phyloP scores from a whole-genome alignment of 2,329 filamentous ascomycete species.

The Rugonectria rugulosa region DNA sequence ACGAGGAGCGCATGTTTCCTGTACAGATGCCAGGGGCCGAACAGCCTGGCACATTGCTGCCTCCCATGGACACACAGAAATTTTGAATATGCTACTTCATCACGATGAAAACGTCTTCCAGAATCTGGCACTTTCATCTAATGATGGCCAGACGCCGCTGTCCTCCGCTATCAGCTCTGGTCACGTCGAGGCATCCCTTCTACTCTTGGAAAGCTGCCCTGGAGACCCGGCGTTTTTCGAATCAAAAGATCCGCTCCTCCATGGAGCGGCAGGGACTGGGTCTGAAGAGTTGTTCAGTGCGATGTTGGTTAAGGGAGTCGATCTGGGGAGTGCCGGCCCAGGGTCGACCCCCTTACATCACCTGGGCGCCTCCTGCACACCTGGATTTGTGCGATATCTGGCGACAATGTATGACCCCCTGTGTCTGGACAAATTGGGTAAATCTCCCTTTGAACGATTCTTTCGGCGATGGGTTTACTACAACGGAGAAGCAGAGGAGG shows the following conservation, averaged over 20 bases:
- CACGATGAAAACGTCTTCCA: background rate
- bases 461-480: background rate
- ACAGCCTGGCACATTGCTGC: background rate
- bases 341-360: slow-evolving; percentile 7
- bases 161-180: background rate
- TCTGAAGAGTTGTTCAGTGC: background rate
- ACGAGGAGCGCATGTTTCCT: background rate
- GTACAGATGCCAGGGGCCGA: background rate
- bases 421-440: background rate
- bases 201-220: background rate
- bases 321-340: background rate
- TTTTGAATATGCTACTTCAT: background rate
- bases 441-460: background rate
- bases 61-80: background rate
- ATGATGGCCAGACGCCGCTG: background rate
- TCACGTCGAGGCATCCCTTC: background rate
- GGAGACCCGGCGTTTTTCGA: background rate
- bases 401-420: background rate
- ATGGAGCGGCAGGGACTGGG: background rate
- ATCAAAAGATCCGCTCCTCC: background rate
- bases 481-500: background rate
- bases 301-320: background rate
- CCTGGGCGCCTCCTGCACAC: background rate
- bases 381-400: background rate
- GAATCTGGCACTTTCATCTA: background rate